Evolutionary conservation across 2,329 filamentous ascomycete species (phyloP).

Genomic region (Hypoxylon sp.): DNA sequence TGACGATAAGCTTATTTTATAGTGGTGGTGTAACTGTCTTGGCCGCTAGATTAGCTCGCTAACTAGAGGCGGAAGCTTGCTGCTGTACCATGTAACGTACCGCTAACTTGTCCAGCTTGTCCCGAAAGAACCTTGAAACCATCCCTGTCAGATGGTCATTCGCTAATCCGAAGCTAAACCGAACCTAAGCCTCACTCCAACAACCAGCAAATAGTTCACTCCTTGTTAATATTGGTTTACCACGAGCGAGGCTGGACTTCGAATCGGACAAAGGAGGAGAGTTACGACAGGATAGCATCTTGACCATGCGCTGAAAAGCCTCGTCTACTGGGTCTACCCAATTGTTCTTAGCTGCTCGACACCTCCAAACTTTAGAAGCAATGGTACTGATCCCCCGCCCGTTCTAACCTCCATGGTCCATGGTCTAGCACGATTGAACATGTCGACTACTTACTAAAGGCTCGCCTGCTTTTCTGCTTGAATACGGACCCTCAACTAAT

Average conservation of each 20-base stretch:
- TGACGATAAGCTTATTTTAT: no score
- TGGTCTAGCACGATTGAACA: not conserved
- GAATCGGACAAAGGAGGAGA: constrained; percentile 1
- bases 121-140: no score
- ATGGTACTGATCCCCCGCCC: constrained; percentile 30
- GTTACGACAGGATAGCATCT: constrained; percentile 1
- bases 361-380: constrained; percentile 29
- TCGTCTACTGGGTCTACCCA: constrained; percentile 24
- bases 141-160: no score
- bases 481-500: constrained; percentile 20
- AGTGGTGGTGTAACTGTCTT: no score
- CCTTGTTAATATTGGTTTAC: constrained; percentile 4
- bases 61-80: no score
- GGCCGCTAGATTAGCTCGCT: no score
- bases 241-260: constrained; percentile 9
- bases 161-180: constrained; percentile 5
- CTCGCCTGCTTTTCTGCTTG: not conserved
- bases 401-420: not conserved
- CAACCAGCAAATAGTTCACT: constrained; percentile 10
- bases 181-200: constrained; percentile 25
- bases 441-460: not conserved
- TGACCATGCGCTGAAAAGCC: constrained; percentile 33
- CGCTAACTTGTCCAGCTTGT: no score
- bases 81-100: no score
- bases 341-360: constrained; percentile 23